Percentiles rank a stretch among this genome's conserved stretches.
Conservation (phyloP, 148 eudicot genomes). For the Rhododendron henanense region DNA sequence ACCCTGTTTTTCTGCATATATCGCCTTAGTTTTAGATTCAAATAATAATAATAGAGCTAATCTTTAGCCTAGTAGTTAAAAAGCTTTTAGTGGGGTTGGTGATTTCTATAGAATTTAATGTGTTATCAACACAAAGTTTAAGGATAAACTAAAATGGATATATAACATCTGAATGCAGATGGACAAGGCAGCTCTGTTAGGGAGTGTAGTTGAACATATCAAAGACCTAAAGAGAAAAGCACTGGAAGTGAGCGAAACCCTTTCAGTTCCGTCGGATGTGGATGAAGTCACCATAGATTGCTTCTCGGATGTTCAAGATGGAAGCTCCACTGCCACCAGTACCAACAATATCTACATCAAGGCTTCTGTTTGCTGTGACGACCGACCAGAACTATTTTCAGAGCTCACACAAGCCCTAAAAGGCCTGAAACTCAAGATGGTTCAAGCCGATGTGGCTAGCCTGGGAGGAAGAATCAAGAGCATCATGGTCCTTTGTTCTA, state of each 20-base stretch:
- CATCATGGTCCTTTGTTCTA: constrained; percentile 37
- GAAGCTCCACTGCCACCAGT: background rate
- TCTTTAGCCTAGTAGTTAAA: background rate
- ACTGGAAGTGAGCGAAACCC: constrained; percentile 45
- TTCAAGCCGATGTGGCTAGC: constrained; percentile 62
- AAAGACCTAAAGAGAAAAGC: constrained; percentile 54
- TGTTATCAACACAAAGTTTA: background rate
- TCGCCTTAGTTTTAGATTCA: background rate
- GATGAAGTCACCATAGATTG: constrained; percentile 61
- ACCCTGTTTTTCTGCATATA: background rate
- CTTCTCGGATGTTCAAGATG: constrained; percentile 6
- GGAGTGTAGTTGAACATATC: constrained; percentile 63
- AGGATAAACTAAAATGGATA: background rate
- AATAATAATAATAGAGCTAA: background rate
- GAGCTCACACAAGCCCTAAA: constrained; percentile 60
- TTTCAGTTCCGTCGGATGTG: constrained; percentile 53
- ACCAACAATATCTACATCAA: constrained; percentile 28
- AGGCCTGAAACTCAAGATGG: constrained; percentile 38
- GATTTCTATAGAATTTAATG: background rate
- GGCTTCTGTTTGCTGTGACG: constrained; percentile 70
- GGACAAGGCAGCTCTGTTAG: constrained; percentile 91
- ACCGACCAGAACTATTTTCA: constrained; percentile 53
- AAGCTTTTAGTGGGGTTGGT: background rate
- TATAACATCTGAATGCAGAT: constrained; percentile 40
- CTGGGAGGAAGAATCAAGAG: constrained; percentile 73